Percentiles rank a stretch among this genome's conserved stretches.
phyloP scores from a whole-genome alignment of 352 stramenopile genomes.

The Phytopythium boreale region DNA sequence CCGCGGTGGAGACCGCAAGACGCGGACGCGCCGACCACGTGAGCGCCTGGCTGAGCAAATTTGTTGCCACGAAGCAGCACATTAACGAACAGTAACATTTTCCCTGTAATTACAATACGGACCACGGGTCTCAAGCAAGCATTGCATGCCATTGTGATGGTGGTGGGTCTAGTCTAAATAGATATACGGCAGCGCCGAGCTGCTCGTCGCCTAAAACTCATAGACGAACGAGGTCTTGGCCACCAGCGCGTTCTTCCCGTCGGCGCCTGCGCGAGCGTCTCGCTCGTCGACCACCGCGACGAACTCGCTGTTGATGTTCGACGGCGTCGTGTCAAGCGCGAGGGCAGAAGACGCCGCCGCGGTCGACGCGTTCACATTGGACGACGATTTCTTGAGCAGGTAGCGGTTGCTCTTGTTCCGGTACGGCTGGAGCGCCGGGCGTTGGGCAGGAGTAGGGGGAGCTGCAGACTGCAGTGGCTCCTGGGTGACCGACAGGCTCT shows the following conservation, averaged over 20 bases:
- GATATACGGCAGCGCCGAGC: background rate
- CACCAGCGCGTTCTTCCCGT: conserved; percentile 6
- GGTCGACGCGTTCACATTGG: background rate
- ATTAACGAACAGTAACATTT: background rate
- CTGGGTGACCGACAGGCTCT: background rate
- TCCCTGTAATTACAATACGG: background rate
- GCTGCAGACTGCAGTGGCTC: background rate
- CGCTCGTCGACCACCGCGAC: conserved; percentile 29
- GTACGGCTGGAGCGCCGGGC: conserved; percentile 3
- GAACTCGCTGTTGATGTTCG: conserved; percentile 30
- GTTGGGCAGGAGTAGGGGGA: background rate
- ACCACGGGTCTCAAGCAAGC: background rate
- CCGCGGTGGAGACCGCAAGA: conserved; percentile 19
- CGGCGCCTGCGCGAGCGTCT: conserved; percentile 9
- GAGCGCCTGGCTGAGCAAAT: conserved; percentile 19
- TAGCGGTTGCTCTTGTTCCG: conserved; percentile 5
- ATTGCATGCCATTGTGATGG: background rate
- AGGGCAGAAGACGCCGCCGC: background rate
- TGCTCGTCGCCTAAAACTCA: conserved; percentile 26
- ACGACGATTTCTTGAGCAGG: conserved; percentile 10
- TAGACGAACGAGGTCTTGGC: conserved; percentile 46
- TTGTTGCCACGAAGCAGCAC: conserved; percentile 5
- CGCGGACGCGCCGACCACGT: conserved; percentile 30
- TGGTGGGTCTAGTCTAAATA: conserved; percentile 1
- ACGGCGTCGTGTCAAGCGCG: conserved; percentile 25